phyloP scores from a whole-genome alignment of 2,329 filamentous ascomycete species.

The Ophiostoma pallidulum region DNA sequence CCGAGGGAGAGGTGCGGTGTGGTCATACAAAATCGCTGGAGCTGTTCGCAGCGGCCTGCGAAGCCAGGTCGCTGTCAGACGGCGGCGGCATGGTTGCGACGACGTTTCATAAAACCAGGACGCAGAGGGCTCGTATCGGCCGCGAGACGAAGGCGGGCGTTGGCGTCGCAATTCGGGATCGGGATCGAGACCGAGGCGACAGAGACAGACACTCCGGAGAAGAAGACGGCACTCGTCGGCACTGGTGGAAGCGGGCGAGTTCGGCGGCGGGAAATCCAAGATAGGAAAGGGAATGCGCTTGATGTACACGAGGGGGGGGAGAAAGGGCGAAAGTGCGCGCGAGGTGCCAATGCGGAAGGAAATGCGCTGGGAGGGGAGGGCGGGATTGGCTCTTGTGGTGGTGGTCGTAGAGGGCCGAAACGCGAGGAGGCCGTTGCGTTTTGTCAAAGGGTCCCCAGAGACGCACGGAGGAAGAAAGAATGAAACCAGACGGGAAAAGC shows the following conservation, averaged over 20 bases:
- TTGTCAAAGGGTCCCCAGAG: no score
- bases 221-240: not conserved
- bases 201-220: not conserved
- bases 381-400: not conserved
- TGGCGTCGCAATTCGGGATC: no score
- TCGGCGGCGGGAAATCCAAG: no score
- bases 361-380: not conserved
- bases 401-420: not conserved
- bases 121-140: no score
- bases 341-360: not conserved
- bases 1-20: constrained; percentile 23
- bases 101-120: not conserved
- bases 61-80: constrained; percentile 29
- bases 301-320: not conserved
- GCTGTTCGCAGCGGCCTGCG: constrained; percentile 52
- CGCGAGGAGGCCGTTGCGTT: not conserved
- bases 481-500: constrained; percentile 1
- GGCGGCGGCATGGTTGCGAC: constrained; percentile 20
- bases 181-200: no score
- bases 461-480: not conserved
- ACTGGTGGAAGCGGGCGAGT: not conserved
- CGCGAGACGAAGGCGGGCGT: no score
- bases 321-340: not conserved
- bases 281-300: not conserved
- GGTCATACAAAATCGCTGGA: constrained; percentile 85